These are phyloP conservation scores for Annulohypoxylon maeteangense DNA, from an alignment of 495 filamentous ascomycete genomes.

Conservation along the genomic window DNA sequence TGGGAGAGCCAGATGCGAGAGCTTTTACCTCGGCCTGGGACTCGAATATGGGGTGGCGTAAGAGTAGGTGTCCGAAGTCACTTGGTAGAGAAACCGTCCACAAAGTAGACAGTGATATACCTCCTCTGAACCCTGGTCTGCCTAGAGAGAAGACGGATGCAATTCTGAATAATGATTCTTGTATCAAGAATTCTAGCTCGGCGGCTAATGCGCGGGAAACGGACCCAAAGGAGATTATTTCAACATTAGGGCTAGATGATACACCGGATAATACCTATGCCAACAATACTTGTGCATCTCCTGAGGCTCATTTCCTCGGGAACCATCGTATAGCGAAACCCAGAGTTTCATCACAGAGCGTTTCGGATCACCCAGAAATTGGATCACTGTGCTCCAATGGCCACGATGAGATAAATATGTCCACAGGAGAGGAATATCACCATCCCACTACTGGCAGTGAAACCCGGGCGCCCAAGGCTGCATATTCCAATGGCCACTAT, in stretches of 20 bases:
- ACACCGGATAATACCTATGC: background rate
- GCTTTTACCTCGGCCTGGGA: background rate
- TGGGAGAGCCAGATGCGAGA: constrained; percentile 14
- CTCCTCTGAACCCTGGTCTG: background rate
- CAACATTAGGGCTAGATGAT: background rate
- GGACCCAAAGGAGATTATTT: background rate
- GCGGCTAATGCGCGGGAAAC: background rate
- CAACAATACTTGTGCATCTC: background rate
- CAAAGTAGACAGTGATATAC: background rate
- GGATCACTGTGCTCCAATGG: background rate
- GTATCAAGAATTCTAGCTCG: background rate
- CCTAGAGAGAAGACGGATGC: background rate
- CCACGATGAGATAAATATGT: background rate
- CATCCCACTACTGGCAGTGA: background rate
- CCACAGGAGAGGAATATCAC: background rate
- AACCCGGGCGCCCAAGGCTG: background rate
- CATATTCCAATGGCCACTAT: background rate
- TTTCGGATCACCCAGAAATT: background rate
- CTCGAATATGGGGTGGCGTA: too few species aligned
- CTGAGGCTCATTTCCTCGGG: background rate
- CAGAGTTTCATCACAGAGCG: background rate
- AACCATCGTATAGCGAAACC: background rate
- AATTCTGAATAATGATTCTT: background rate
- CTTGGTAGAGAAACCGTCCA: background rate
- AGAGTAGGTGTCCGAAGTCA: background rate